A percentile compares a stretch with the other conserved stretches of the same genome.
Conservation (phyloP, 345 rosid species). For the Acer saccharum region DNA sequence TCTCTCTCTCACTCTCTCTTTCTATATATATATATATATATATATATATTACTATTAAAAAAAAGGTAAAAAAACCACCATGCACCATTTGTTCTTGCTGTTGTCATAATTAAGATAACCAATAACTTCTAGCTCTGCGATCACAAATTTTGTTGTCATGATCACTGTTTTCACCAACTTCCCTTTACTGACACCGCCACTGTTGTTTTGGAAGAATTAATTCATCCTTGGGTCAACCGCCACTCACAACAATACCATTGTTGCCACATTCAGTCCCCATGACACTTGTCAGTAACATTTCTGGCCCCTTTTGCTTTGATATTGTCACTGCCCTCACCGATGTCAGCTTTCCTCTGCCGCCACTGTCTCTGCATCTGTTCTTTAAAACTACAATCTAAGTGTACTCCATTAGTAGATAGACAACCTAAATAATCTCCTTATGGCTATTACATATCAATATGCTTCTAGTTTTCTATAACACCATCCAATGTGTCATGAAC, state of each 20-base stretch:
- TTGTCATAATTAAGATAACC: background rate
- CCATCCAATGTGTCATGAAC: background rate
- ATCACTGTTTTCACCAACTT: background rate
- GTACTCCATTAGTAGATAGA: background rate
- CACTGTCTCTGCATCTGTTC: background rate
- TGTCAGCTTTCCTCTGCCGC: background rate
- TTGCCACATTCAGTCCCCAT: background rate
- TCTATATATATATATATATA: no score
- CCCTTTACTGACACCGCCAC: background rate
- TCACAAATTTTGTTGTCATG: background rate
- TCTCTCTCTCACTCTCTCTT: no score
- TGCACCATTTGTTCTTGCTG: background rate
- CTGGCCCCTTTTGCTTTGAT: background rate
- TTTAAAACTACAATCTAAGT: background rate
- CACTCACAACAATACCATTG: background rate
- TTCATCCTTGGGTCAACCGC: background rate
- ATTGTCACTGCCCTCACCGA: background rate
- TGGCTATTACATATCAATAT: background rate
- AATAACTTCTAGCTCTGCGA: background rate
- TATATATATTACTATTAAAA: background rate
- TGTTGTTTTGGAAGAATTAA: background rate
- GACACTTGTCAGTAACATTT: background rate
- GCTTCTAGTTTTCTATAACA: background rate
- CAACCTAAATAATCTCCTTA: background rate
- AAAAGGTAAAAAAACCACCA: background rate